phyloP scores from a whole-genome alignment of 202 grass and related monocot genomes.

The Tripidium arundinaceum region DNA sequence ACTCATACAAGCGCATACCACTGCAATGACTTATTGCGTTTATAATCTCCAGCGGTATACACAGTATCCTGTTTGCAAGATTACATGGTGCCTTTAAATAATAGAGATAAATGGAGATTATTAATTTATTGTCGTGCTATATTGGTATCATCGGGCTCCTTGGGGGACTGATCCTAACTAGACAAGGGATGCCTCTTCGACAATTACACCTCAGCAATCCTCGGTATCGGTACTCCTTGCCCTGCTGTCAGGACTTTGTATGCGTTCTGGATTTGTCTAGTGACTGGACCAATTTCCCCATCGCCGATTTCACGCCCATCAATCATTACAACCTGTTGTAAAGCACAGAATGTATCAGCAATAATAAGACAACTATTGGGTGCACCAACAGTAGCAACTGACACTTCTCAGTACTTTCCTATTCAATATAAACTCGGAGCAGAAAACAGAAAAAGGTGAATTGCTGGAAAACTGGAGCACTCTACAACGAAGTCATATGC shows the following conservation, averaged over 20 bases:
- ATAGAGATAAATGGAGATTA: background rate
- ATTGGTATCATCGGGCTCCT: background rate
- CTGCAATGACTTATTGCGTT: background rate
- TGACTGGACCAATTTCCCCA: constrained; percentile 55
- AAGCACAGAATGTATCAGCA: constrained; percentile 19
- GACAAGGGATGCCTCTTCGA: background rate
- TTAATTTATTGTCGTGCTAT: constrained; percentile 10
- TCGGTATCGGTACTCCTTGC: constrained; percentile 65
- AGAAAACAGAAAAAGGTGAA: background rate
- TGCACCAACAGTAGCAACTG: background rate
- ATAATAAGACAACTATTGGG: background rate
- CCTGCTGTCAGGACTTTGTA: constrained; percentile 66
- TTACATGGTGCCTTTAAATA: background rate
- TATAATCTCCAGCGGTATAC: background rate
- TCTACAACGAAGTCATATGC: background rate
- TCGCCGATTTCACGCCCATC: constrained; percentile 59
- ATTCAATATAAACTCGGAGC: background rate
- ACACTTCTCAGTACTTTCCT: background rate
- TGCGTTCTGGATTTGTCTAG: constrained; percentile 65
- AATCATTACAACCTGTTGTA: constrained; percentile 73
- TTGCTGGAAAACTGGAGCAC: background rate
- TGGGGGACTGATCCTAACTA: background rate
- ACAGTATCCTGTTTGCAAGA: background rate
- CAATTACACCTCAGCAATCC: constrained; percentile 25
- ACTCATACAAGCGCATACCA: background rate